Percentiles rank a stretch among this genome's conserved stretches.
Conservation (phyloP, 1,284 basidiomycete genomes). For the Apiotrichum gamsii region DNA sequence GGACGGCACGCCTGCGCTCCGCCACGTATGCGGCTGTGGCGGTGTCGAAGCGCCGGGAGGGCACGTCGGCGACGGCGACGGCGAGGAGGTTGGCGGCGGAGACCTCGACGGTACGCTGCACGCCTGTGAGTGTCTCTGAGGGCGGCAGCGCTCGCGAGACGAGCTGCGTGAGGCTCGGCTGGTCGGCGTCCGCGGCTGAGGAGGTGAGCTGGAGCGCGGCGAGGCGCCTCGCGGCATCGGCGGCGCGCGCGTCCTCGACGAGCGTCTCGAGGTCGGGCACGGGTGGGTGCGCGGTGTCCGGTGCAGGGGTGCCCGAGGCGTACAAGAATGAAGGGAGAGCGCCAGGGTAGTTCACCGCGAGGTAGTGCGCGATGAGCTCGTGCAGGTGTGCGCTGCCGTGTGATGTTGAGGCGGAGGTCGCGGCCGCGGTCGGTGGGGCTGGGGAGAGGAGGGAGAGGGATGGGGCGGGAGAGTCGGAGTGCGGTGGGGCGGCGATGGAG, state of each 20-base stretch:
- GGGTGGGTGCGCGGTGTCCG: conserved; percentile 25
- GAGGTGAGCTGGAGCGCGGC: no score
- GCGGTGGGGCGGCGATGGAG: background rate
- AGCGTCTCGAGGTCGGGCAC: conserved; percentile 38
- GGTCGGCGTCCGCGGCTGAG: conserved; percentile 11
- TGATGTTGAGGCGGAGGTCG: no score
- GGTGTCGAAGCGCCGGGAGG: conserved; percentile 38
- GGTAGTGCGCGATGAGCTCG: conserved; percentile 40
- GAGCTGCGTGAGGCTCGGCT: conserved; percentile 2
- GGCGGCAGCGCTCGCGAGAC: conserved; percentile 21
- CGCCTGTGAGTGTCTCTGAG: conserved; percentile 16
- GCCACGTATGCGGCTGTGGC: conserved; percentile 34
- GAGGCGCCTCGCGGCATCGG: background rate
- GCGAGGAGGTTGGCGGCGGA: conserved; percentile 39
- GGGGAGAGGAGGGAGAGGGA: background rate
- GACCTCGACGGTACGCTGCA: conserved; percentile 16
- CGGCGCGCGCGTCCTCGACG: conserved; percentile 29
- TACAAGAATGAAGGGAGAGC: conserved; percentile 35
- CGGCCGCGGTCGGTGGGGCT: background rate
- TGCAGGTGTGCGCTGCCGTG: conserved; percentile 16
- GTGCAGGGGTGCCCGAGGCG: conserved; percentile 22
- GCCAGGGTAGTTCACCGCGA: conserved; percentile 33
- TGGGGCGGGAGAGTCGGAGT: background rate
- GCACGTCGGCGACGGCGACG: conserved; percentile 23
- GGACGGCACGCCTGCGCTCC: conserved; percentile 47